phyloP scores from a whole-genome alignment of 2,329 filamentous ascomycete species.

The Phialemoniopsis sp. region DNA sequence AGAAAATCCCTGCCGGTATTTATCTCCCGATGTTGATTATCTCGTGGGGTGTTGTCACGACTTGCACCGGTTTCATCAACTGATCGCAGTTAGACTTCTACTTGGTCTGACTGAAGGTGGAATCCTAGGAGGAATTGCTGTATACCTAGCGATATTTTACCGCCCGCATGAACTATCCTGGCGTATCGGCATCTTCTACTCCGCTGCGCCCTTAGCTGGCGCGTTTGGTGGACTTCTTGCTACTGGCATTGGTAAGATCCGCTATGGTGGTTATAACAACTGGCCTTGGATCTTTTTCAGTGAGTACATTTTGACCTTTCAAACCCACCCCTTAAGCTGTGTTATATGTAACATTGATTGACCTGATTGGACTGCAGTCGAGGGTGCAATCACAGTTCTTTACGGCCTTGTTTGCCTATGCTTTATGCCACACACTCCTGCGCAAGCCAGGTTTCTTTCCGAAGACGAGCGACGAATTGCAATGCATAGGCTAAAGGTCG shows the following conservation, averaged over 20 bases:
- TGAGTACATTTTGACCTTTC: conserved; percentile 6
- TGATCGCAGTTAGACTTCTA: conserved; percentile 30
- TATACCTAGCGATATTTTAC: conserved; percentile 46
- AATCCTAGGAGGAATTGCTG: conserved; percentile 50
- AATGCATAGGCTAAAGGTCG: conserved; percentile 15
- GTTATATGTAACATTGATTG: no score
- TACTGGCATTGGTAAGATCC: conserved; percentile 51
- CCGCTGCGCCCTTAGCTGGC: conserved; percentile 63
- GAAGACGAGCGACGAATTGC: conserved; percentile 16
- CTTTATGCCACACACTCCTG: conserved; percentile 19
- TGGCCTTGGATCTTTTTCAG: conserved; percentile 47
- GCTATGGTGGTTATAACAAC: conserved; percentile 28
- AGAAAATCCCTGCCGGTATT: conserved; percentile 56
- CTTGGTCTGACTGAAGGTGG: conserved; percentile 55
- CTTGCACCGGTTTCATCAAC: conserved; percentile 16
- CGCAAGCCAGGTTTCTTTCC: conserved; percentile 17
- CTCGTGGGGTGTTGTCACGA: conserved; percentile 22
- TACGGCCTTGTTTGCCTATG: conserved; percentile 57
- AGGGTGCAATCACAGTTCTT: conserved; percentile 56
- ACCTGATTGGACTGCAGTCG: conserved; percentile 22
- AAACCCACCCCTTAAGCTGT: no score
- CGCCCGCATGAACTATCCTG: conserved; percentile 58
- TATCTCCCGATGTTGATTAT: conserved; percentile 65
- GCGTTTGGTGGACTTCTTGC: conserved; percentile 61
- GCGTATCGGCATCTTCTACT: conserved; percentile 57